Conservation (phyloP, 306 rosid genomes). For the Corylus avellana region DNA sequence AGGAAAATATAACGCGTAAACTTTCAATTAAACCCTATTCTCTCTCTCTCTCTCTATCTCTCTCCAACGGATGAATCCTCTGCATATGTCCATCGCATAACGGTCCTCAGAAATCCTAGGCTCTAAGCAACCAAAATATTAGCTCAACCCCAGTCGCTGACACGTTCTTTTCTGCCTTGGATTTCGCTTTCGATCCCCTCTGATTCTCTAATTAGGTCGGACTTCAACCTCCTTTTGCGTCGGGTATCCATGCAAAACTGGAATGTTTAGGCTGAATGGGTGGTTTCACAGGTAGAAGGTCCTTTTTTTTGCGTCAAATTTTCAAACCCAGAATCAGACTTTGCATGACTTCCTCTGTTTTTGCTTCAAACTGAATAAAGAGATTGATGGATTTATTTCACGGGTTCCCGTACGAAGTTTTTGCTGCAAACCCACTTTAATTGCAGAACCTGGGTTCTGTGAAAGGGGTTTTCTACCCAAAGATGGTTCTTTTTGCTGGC, state of each 20-base stretch:
- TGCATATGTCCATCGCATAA: constrained; percentile 30
- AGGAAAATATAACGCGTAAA: constrained; percentile 35
- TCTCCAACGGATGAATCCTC: constrained; percentile 33
- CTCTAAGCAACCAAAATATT: constrained; percentile 58
- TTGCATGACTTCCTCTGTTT: constrained; percentile 49
- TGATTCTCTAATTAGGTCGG: constrained; percentile 47
- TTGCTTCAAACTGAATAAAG: constrained; percentile 61
- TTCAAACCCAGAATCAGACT: constrained; percentile 57
- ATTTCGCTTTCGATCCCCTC: constrained; percentile 25
- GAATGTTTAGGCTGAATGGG: constrained; percentile 15
- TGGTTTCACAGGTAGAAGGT: constrained; percentile 45
- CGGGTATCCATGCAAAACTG: constrained; percentile 38
- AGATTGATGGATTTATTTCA: constrained; percentile 28
- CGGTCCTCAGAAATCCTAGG: constrained; percentile 51
- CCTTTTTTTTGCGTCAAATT: constrained; percentile 36
- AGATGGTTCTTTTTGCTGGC: constrained; percentile 32
- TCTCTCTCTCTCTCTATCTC: not conserved
- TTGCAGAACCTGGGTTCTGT: constrained; percentile 40
- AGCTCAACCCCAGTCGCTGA: constrained; percentile 58
- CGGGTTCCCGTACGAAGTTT: constrained; percentile 2
- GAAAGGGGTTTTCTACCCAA: constrained; percentile 29
- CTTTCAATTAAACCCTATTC: constrained; percentile 51
- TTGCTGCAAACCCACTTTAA: constrained; percentile 27
- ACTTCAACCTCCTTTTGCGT: constrained; percentile 59
- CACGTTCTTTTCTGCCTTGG: constrained; percentile 66